Percentiles rank a stretch among this genome's conserved stretches.
These are phyloP conservation scores for Mucor indicus DNA, from an alignment of 371 early-diverging fungal species.

Conservation along the genomic window DNA sequence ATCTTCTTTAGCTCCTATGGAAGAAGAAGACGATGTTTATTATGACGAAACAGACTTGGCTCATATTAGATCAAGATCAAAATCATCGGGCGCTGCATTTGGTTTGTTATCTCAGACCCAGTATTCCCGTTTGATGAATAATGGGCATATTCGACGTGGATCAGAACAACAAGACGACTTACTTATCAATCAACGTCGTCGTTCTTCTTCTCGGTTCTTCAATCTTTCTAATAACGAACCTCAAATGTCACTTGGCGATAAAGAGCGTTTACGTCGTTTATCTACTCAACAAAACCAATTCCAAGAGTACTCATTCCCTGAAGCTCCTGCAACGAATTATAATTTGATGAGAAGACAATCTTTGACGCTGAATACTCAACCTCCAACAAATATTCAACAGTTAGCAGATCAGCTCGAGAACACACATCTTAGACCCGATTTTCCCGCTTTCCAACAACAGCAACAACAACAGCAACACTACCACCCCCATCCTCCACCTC, in stretches of 20 bases:
- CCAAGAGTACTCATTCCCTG: constrained; percentile 26
- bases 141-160: constrained; percentile 24
- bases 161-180: constrained; percentile 29
- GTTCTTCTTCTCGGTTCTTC: constrained; percentile 22
- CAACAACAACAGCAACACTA: not conserved
- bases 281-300: constrained; percentile 5
- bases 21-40: constrained; percentile 35
- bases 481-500: not conserved
- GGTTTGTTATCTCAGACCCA: constrained; percentile 37
- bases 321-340: not conserved
- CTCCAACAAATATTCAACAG: constrained; percentile 25
- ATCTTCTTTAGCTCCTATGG: constrained; percentile 36
- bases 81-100: constrained; percentile 50
- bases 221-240: not conserved
- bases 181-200: constrained; percentile 18
- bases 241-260: constrained; percentile 27
- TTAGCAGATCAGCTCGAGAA: constrained; percentile 32
- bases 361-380: constrained; percentile 15
- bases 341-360: constrained; percentile 26
- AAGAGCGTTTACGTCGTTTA: constrained; percentile 14
- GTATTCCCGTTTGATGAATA: constrained; percentile 20
- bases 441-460: not conserved
- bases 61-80: constrained; percentile 33
- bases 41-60: constrained; percentile 22
- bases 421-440: constrained; percentile 21